phyloP scores from a whole-genome alignment of 2,329 filamentous ascomycete species.

The Alternaria atra region DNA sequence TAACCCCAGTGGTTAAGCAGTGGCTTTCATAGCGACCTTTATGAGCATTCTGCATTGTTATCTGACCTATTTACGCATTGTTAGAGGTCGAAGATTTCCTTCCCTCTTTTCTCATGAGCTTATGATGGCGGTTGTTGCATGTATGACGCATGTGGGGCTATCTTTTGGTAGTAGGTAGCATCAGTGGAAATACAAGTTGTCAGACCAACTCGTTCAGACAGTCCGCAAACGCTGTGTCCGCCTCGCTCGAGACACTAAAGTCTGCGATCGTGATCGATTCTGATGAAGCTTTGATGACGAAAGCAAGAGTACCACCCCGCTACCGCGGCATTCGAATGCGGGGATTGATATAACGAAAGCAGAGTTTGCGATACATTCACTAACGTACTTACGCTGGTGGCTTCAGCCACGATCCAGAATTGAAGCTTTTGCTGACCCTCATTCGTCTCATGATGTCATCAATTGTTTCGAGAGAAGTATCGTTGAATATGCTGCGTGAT shows the following conservation, averaged over 20 bases:
- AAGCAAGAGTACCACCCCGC: background rate
- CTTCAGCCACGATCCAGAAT: background rate
- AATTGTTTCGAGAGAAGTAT: background rate
- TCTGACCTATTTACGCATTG: background rate
- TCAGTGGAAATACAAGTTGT: slow-evolving; percentile 6
- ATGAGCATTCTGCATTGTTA: background rate
- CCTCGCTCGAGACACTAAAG: background rate
- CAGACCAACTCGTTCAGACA: background rate
- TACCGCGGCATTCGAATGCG: background rate
- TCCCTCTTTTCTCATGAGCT: slow-evolving; percentile 13
- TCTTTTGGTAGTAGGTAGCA: slow-evolving; percentile 3
- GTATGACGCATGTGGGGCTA: background rate
- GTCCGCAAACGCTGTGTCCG: background rate
- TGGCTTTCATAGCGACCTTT: background rate
- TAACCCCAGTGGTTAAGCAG: slow-evolving; percentile 34
- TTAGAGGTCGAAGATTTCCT: slow-evolving; percentile 8
- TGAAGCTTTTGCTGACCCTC: background rate
- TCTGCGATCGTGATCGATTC: background rate
- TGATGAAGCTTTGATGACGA: background rate
- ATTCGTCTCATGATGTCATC: background rate
- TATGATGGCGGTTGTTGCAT: slow-evolving; percentile 10
- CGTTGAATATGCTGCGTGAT: background rate
- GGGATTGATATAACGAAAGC: background rate
- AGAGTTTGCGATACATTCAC: background rate
- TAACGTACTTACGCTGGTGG: background rate